phyloP scores from a whole-genome alignment of 805 yeast genomes.

The Saccharomyces eubayanus region DNA sequence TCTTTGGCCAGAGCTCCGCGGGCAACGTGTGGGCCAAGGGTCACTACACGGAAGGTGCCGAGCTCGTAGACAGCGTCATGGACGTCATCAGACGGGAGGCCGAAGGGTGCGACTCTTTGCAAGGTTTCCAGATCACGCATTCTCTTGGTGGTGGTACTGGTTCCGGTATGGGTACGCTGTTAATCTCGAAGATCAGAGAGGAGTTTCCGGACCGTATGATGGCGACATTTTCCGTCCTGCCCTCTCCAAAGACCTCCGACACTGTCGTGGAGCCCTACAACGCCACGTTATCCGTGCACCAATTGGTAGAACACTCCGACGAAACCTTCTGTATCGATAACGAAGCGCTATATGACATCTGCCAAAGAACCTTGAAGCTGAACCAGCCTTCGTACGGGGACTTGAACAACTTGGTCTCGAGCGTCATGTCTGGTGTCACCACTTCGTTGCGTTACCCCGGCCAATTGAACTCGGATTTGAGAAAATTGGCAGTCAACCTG shows the following conservation, averaged over 20 bases:
- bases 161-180: conserved; percentile 90
- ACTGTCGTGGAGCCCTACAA: conserved; percentile 94
- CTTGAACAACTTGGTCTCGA: conserved; percentile 73
- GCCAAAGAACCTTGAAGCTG: conserved; percentile 77
- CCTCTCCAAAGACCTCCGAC: conserved; percentile 84
- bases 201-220: conserved; percentile 94
- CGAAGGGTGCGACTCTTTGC: conserved; percentile 84
- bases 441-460: conserved; percentile 93
- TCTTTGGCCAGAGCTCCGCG: conserved; percentile 85
- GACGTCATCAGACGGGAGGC: conserved; percentile 91
- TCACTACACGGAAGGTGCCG: conserved; percentile 94
- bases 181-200: conserved; percentile 78
- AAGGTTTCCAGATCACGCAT: conserved; percentile 87
- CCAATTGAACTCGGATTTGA: conserved; percentile 84
- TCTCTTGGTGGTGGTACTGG: conserved; percentile 92
- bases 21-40: conserved; percentile 98
- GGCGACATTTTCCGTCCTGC: conserved; percentile 90
- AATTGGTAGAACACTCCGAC: conserved; percentile 81
- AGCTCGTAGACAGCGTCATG: conserved; percentile 79
- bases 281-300: conserved; percentile 84
- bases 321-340: conserved; percentile 94
- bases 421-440: conserved; percentile 93
- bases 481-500: conserved; percentile 88
- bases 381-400: conserved; percentile 72
- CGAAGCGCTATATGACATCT: conserved; percentile 85